Percentiles rank a stretch among this genome's conserved stretches.
Evolutionary conservation across 2,329 filamentous ascomycete species (phyloP).

Genomic region (Aspergillus sp.): DNA sequence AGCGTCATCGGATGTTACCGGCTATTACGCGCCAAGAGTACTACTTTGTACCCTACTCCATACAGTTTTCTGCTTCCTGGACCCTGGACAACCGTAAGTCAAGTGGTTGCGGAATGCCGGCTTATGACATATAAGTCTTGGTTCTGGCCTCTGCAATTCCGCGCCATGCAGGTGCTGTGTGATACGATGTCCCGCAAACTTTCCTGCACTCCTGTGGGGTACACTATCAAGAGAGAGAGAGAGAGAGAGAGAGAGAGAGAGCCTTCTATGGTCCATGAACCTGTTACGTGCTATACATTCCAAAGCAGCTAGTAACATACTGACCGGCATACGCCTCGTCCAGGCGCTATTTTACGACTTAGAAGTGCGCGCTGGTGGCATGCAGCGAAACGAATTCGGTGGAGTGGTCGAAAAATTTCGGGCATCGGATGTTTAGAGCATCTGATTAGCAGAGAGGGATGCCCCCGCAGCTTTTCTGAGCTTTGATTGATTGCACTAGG

Average conservation of each 20-base stretch:
- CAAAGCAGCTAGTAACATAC: no score
- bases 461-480: not conserved
- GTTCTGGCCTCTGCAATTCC: not conserved
- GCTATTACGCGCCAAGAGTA: not conserved
- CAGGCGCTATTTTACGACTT: no score
- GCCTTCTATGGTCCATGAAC: no score
- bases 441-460: not conserved
- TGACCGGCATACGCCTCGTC: no score
- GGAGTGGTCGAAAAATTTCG: not conserved
- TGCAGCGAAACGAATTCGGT: no score
- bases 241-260: no score
- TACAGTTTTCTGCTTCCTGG: not conserved
- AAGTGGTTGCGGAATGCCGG: not conserved
- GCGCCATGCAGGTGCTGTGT: no score
- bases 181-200: not conserved
- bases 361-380: no score
- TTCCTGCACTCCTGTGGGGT: no score
- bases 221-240: no score
- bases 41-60: not conserved
- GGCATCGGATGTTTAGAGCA: not conserved
- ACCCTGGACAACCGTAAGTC: not conserved
- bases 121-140: not conserved
- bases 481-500: not conserved
- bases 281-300: no score
- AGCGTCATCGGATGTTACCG: not conserved